Evolutionary conservation across 768 basidiomycete species (phyloP).

Genomic region (Dacryopinax spathularia): DNA sequence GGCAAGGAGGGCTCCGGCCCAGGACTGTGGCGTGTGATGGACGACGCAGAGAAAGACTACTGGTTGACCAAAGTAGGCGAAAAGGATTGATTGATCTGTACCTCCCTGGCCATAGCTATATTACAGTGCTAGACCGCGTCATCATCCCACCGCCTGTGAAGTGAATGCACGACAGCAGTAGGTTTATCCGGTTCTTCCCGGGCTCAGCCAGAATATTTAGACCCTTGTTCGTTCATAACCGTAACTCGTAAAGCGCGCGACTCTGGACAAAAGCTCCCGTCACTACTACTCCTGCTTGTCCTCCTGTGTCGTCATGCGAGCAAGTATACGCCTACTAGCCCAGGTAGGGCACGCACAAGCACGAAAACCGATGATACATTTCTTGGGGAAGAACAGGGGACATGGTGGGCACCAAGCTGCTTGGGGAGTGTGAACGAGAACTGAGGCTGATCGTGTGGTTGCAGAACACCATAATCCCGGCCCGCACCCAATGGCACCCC

Average conservation of each 20-base stretch:
- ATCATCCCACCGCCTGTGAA: too few species aligned
- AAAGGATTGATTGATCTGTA: constrained; percentile 45
- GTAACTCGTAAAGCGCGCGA: background rate
- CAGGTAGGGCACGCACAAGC: constrained; percentile 16
- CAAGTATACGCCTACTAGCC: constrained; percentile 5
- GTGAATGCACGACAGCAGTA: background rate
- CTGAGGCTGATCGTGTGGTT: constrained; percentile 3
- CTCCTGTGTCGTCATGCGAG: constrained; percentile 8
- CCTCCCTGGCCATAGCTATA: background rate
- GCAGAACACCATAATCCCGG: constrained; percentile 22
- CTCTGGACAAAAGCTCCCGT: background rate
- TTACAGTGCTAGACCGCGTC: too few species aligned
- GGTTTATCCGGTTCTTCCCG: constrained; percentile 1
- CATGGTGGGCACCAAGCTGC: too few species aligned
- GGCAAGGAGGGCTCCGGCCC: constrained; percentile 32
- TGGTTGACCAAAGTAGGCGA: constrained; percentile 77
- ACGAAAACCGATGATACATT: constrained; percentile 23
- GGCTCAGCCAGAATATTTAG: constrained; percentile 3
- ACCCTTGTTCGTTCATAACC: background rate
- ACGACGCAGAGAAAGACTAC: constrained; percentile 59
- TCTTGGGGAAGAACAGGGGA: constrained; percentile 20
- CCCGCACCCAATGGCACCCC: constrained; percentile 22
- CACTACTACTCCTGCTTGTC: too few species aligned
- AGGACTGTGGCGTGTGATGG: constrained; percentile 69
- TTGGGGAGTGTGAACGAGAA: too few species aligned